Evolutionary conservation across 805 yeast species (phyloP).

Genomic region (Wickerhamiella sergipiensis): DNA sequence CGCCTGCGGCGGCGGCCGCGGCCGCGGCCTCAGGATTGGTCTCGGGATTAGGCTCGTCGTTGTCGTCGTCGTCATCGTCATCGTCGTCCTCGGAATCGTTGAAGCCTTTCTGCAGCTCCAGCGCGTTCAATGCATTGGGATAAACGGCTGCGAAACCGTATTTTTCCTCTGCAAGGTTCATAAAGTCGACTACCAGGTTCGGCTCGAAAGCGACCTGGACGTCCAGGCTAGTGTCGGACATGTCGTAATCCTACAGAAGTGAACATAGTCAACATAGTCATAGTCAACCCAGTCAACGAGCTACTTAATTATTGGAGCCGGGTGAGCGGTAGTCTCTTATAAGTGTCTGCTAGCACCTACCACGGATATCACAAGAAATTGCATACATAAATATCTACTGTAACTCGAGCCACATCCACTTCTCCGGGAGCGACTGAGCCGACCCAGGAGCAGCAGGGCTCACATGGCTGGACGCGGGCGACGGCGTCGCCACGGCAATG

Average conservation of each 20-base stretch:
- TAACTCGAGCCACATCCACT: not conserved
- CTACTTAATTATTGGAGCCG: no score
- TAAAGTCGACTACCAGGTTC: constrained; percentile 49
- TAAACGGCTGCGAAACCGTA: constrained; percentile 67
- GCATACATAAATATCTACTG: not conserved
- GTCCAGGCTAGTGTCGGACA: constrained; percentile 8
- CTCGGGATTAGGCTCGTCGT: constrained; percentile 18
- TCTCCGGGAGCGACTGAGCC: not conserved
- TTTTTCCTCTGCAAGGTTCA: constrained; percentile 63
- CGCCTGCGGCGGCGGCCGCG: constrained; percentile 23
- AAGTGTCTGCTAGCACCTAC: not conserved
- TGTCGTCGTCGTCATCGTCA: constrained; percentile 25
- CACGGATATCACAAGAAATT: not conserved
- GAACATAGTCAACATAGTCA: no score
- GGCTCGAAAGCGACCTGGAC: constrained; percentile 12
- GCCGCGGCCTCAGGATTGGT: constrained; percentile 25
- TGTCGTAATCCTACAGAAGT: not conserved
- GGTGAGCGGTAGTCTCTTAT: no score
- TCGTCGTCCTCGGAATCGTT: constrained; percentile 36
- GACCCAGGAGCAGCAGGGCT: not conserved
- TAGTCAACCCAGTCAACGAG: no score
- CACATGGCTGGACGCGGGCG: not conserved
- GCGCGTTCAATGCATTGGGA: constrained; percentile 43
- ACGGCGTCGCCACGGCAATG: not conserved
- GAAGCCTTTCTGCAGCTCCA: constrained; percentile 37